Base-by-base conservation (phyloP, 345 rosid genomes). In the Populus euphratica region DNA sequence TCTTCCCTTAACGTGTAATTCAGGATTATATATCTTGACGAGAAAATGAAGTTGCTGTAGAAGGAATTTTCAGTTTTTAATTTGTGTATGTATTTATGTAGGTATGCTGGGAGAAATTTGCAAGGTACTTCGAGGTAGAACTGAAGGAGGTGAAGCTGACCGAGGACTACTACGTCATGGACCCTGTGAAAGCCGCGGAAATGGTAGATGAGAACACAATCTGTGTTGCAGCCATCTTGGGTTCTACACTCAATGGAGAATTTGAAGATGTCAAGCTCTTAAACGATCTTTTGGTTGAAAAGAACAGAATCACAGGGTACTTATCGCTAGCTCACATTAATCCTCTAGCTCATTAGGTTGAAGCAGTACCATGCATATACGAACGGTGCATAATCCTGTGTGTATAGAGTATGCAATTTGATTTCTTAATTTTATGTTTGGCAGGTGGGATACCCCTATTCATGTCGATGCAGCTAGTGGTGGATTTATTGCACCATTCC, bases 191-290 rank as follows among this genome's bases (percentile, higher is more conserved):
- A 79, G 98, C 98, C 52, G 98, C 87, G 52, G 97, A 94, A 62
- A 83, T 93, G 92, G 98, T 94, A 4, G 98, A 94, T 44, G 98
- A 94, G 83, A 94, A 94, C 90, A 94, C 98, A n/a, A 94, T 93
- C 70, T 94, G 98, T 73, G 98, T 94, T 0, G 98, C 97, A 35
- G 97, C 98, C 9, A 93, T 94, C 38, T 85, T 94, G 43, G 98
- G 98, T 1, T 94, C 98, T 1, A 94, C 98, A 21, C 92, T 94
- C 62, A 94, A 91, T 27, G 98, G 98, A 49, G 98, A 94, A 82
- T 94, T 94, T 69, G 98, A 94, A 84, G 97, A 94, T 73, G 98
- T 94, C 62, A 91, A 93, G 85, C 95, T 86, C 73, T 83, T 94
- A 70, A 94, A 94, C 21, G 94, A 93, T 71, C 88, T 94, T 39